Percentiles rank a stretch among this genome's conserved stretches.
Conservation (phyloP, 306 rosid genomes). For the Casuarina cunninghamiana region DNA sequence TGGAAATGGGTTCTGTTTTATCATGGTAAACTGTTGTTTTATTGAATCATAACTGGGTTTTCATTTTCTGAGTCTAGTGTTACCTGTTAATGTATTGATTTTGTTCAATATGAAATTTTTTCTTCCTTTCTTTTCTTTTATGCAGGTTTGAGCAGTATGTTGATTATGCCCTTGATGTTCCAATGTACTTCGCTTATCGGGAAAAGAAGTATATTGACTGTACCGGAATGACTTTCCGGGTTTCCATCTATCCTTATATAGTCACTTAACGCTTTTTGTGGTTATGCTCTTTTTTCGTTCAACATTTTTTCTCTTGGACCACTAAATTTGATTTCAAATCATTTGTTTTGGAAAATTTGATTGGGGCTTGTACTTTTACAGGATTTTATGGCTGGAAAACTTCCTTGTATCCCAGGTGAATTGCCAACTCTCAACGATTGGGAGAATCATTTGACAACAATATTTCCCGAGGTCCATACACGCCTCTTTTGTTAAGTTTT, state of each 20-base stretch:
- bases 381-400: constrained; percentile 93
- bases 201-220: constrained; percentile 77
- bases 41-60: neutral
- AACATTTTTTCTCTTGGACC: neutral
- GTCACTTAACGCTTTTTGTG: constrained; percentile 13
- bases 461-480: constrained; percentile 84
- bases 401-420: constrained; percentile 83
- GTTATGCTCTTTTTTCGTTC: constrained; percentile 2
- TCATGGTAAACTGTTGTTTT: neutral
- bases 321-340: neutral
- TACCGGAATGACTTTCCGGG: constrained; percentile 97
- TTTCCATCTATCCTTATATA: constrained; percentile 47
- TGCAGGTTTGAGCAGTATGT: constrained; percentile 95
- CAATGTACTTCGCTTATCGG: constrained; percentile 93
- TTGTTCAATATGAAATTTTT: constrained; percentile 14
- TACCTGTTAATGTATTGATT: constrained; percentile 21
- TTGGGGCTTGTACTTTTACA: constrained; percentile 31
- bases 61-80: neutral
- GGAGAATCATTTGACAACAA: constrained; percentile 98
- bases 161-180: constrained; percentile 97
- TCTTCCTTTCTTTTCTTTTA: constrained; percentile 18
- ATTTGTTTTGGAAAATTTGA: neutral
- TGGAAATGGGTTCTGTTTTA: constrained; percentile 7
- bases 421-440: constrained; percentile 90
- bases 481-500: constrained; percentile 15